Evolutionary conservation across 2,329 filamentous ascomycete genomes (phyloP), one percentile per base, ranked within the genome.

Genomic region (Fusarium zealandicum): DNA sequence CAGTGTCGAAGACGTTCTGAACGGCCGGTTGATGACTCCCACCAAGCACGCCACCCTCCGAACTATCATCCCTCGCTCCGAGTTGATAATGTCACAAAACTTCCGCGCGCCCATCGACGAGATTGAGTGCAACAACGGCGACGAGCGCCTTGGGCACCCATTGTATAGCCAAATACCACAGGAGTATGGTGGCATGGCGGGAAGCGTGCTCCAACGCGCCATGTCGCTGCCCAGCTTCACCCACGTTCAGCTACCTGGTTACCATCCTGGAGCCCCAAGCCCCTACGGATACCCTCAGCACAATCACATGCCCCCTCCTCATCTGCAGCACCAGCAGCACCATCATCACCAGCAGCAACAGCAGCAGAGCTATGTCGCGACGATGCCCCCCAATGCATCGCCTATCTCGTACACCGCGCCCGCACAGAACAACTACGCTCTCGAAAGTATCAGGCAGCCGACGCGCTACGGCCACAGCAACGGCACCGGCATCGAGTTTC

Each of bases 1-100:
- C 76, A 90, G 79, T 36, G 81, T 93, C 10, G 85, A 90, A 6
- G 92, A 96, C 69, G 89, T 92, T n/a, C 80, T 86, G 64, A 76
- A 79, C 38, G 79, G 82, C n/a, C 73, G 70, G 13, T 78, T 93
- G 10, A 76, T 71, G 22, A 81, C 82, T 0, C 90, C 90, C 1
- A 75, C 79, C 1, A 78, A 82, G 47, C 80, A 85, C 52, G 12
- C 25, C 0, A 22, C 31, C 10, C 58, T 72, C 8, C 31, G 47
- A 7, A 70, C 76, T 41, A 74, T 88, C 25, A 72, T 77, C 6
- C 85, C 86, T 11, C 82, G 87, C 5, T 54, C 70, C 0, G 83
- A 87, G 45, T 76, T 90, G 22, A 76, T 86, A 35, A 79, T 79
- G 13, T 81, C 82, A 43, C 84, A 88, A 65, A 89, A 85, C 71